Conservation (phyloP, 345 rosid species). For the Lepidium didymum region DNA sequence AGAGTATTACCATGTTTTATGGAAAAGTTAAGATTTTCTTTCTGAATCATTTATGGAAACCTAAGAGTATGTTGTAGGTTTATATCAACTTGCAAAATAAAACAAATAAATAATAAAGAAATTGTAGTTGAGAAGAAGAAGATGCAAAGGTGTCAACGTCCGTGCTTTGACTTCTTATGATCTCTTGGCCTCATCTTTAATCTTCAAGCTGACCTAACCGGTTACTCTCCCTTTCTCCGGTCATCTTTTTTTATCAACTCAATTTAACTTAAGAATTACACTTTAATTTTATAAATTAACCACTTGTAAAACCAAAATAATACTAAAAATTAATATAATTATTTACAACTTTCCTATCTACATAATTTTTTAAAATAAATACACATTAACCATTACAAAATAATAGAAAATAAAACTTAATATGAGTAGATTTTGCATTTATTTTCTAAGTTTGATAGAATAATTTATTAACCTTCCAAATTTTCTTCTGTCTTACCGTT, state of each 20-base stretch:
- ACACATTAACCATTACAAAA: not conserved
- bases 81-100: slow-evolving; percentile 4
- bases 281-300: not conserved
- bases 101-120: not conserved
- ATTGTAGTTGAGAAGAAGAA: slow-evolving; percentile 26
- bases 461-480: not conserved
- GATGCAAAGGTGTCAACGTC: slow-evolving; percentile 27
- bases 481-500: not conserved
- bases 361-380: no score
- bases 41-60: slow-evolving; percentile 4
- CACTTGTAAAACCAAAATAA: not conserved
- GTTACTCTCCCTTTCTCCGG: slow-evolving; percentile 6
- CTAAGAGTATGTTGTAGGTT: slow-evolving; percentile 8
- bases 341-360: no score
- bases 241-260: slow-evolving; percentile 6
- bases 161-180: slow-evolving; percentile 26
- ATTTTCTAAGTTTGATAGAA: not conserved
- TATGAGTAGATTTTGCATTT: not conserved
- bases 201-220: slow-evolving; percentile 29
- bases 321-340: no score
- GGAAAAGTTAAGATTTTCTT: not conserved
- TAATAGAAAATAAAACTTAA: not conserved
- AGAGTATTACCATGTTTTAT: not conserved
- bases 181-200: slow-evolving; percentile 22
- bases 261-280: not conserved